Evolutionary conservation across 805 yeast species (phyloP).

Genomic region (Starmera quercuum): DNA sequence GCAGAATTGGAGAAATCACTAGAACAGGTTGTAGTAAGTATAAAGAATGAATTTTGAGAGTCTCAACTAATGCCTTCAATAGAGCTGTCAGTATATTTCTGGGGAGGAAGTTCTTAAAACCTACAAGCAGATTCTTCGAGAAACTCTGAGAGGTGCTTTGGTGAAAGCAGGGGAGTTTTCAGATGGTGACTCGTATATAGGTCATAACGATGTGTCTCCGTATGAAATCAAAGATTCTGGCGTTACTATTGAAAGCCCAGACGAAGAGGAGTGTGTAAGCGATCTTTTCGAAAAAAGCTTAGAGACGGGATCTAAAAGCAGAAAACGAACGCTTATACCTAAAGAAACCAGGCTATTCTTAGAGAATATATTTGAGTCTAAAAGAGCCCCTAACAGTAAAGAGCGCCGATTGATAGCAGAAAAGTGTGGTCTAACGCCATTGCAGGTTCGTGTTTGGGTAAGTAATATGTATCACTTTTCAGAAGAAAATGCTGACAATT

Average conservation of each 20-base stretch:
- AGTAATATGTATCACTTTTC: conserved; percentile 10
- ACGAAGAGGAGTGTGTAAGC: neutral
- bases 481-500: neutral
- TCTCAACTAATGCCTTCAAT: neutral
- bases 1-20: neutral
- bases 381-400: conserved; percentile 20
- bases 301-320: neutral
- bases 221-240: neutral
- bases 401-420: conserved; percentile 23
- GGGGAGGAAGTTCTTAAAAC: neutral
- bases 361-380: conserved; percentile 15
- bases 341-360: conserved; percentile 8
- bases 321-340: conserved; percentile 8
- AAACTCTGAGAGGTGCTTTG: neutral
- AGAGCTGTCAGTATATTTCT: neutral
- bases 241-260: neutral
- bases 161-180: neutral
- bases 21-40: neutral
- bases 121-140: neutral
- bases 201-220: neutral
- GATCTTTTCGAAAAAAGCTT: neutral
- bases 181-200: neutral
- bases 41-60: neutral
- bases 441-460: conserved; percentile 29
- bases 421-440: conserved; percentile 19